phyloP scores from a whole-genome alignment of 2,329 filamentous ascomycete genomes.

The Rutstroemia sp. region DNA sequence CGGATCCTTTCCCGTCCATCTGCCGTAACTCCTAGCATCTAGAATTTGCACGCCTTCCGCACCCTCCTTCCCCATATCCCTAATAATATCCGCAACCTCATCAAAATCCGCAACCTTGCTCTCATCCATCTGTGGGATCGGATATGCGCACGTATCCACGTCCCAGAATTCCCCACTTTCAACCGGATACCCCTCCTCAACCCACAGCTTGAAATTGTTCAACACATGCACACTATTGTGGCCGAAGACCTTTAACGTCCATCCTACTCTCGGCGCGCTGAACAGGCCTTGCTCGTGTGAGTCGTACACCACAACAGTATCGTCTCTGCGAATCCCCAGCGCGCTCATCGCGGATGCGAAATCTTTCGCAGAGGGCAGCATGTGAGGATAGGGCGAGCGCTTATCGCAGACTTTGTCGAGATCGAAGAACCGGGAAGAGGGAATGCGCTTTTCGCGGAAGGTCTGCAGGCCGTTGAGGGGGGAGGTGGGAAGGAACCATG shows the following conservation, averaged over 20 bases:
- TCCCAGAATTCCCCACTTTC: slow-evolving; percentile 71
- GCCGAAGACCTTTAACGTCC: slow-evolving; percentile 87
- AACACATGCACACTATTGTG: slow-evolving; percentile 82
- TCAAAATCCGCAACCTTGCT: slow-evolving; percentile 72
- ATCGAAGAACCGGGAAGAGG: slow-evolving; percentile 90
- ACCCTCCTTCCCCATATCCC: slow-evolving; percentile 74
- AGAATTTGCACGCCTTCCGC: slow-evolving; percentile 78
- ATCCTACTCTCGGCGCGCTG: slow-evolving; percentile 85
- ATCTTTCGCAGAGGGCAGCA: slow-evolving; percentile 75
- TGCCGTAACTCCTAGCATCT: slow-evolving; percentile 72
- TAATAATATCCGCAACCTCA: slow-evolving; percentile 69
- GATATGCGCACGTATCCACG: slow-evolving; percentile 57
- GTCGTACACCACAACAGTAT: slow-evolving; percentile 92
- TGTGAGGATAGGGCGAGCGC: slow-evolving; percentile 86
- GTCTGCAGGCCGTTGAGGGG: slow-evolving; percentile 71
- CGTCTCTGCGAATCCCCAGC: slow-evolving; percentile 78
- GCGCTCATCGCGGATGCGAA: slow-evolving; percentile 87
- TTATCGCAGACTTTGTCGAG: slow-evolving; percentile 86
- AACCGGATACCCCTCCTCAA: slow-evolving; percentile 71
- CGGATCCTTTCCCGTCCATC: slow-evolving; percentile 75
- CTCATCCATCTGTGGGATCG: slow-evolving; percentile 50
- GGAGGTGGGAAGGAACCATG: slow-evolving; percentile 96
- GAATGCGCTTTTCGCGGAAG: slow-evolving; percentile 78
- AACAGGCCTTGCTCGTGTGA: slow-evolving; percentile 87
- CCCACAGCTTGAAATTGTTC: slow-evolving; percentile 95